Base-by-base conservation (phyloP, 345 rosid genomes). In the Populus deltoides region DNA sequence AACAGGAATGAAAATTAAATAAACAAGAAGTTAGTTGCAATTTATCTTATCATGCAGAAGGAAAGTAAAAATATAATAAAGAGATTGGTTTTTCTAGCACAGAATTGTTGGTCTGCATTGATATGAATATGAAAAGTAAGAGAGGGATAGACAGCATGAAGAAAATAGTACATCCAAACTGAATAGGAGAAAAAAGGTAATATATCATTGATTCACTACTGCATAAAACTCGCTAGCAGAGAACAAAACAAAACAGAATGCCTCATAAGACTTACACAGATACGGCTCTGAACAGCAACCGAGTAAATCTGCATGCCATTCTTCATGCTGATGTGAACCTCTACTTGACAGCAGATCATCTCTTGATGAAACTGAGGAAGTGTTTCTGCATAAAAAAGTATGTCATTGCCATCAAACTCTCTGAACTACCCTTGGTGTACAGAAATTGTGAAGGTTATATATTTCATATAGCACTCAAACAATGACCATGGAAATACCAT, bases 241-340 rank as follows among this genome's bases (percentile, higher is more conserved):
- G 39, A 77, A 70, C 38, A 10, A 25, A 70, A 24, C 49, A 63
- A 7, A 63, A 24, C 3, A 27, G 16, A 71, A 29, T 35, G 76
- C 55, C 29, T 55, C 68, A 49, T 36, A 81, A 29, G 70, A 85
- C 97, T 66, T 91, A 96, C 99, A 96, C 8, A 96, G 87, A 78
- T 78, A 90, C 81, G 99, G 99, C 81, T 96, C 97, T 43, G 93
- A 89, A 86, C 97, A 96, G 83, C 99, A 96, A 77, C 92, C 99
- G 43, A 96, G 97, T 81, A 96, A 87, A 84, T 96, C 99, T 39
- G 93, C 86, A 43, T 93, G 94, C 99, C 99, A 96, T 73, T 96
- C 98, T 55, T 89, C 94, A 75, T 88, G 75, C n/a, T 55, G 80
- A 74, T 83, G 81, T 66, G 88, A 89, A 68, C 85, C 90, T 82